Base-by-base conservation (phyloP, 2,329 filamentous ascomycete genomes). In the Penicillium sp. region DNA sequence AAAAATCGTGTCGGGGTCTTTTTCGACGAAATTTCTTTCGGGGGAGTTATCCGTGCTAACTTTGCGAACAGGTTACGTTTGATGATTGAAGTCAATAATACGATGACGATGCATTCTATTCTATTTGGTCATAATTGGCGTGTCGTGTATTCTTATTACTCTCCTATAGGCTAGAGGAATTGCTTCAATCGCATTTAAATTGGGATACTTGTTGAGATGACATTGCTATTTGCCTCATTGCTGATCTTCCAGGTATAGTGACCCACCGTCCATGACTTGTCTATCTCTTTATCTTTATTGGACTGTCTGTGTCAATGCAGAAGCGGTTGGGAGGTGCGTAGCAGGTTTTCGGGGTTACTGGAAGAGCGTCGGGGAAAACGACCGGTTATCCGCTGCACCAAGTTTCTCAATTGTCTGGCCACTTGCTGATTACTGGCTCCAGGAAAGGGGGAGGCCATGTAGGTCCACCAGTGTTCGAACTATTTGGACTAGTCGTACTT, bases 81-180 rank as follows among this genome's bases (percentile, higher is more conserved):
- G 69, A 71, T 68, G 60, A 64, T 56, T 66, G 62, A 68, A 62
- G 50, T 55, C 51, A 61, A 64, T 65, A 59, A 64, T 65, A 61
- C 59, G 61, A 64, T 62, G 57, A 61, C 59, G 61, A 64, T 62
- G 57, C 62, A 56, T 68, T 61, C 66, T 56, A 47, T 36, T 51
- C 45, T 45, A 45, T 47, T 39, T 24, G 45, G 34, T 28, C 42
- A 21, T 44, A 39, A 42, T 49, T 13, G 50, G 46, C 52, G 51
- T 57, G 46, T 53, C 38, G 26, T 45, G 38, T 55, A 39, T 49
- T 47, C 49, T 52, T 49, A 42, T 52, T 58, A 55, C 47, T 47
- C 47, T 38, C 42, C 49, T 52, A 55, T 52, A 55, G 47, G 44
- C 46, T 54, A 52, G 39, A 54, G 54, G 23, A 10, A 45, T 34